A percentile compares a stretch with the other conserved stretches of the same genome.
Evolutionary conservation across 2,329 filamentous ascomycete species (phyloP).

Genomic region (Colletotrichum viniferum): DNA sequence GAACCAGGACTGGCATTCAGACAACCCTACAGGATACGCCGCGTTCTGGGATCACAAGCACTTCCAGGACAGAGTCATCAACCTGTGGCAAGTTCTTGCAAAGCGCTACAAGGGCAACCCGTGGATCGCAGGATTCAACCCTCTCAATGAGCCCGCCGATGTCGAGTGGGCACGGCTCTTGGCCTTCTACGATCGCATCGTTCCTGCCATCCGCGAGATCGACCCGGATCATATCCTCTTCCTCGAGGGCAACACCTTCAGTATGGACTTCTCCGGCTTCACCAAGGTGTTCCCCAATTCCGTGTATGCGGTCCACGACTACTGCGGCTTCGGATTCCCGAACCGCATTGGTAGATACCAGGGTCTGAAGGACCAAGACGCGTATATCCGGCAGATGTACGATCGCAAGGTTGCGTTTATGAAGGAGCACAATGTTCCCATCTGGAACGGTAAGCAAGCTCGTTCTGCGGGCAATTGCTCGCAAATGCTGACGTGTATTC

Average conservation of each 20-base stretch:
- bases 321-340: conserved; percentile 49
- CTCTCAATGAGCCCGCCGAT: conserved; percentile 25
- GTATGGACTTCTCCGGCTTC: conserved; percentile 43
- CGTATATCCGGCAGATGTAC: conserved; percentile 35
- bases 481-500: no score
- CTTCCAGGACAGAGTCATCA: conserved; percentile 48
- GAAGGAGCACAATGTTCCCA: conserved; percentile 37
- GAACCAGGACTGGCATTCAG: conserved; percentile 53
- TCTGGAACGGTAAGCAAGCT: conserved; percentile 48
- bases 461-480: no score
- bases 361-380: conserved; percentile 43
- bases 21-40: conserved; percentile 39
- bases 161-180: conserved; percentile 34
- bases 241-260: conserved; percentile 46
- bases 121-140: conserved; percentile 45
- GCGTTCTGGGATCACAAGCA: conserved; percentile 52
- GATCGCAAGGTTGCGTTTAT: conserved; percentile 43
- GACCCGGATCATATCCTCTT: conserved; percentile 49
- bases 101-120: conserved; percentile 45
- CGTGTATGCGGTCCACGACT: conserved; percentile 55
- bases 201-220: conserved; percentile 35
- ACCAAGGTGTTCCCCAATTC: conserved; percentile 34
- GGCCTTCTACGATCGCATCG: conserved; percentile 39
- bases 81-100: conserved; percentile 48
- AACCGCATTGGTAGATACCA: conserved; percentile 26